Evolutionary conservation across 202 grass and related monocot genomes (phyloP), one percentile per base, ranked within the genome.

Genomic region (Cymbopogon flexuosus): DNA sequence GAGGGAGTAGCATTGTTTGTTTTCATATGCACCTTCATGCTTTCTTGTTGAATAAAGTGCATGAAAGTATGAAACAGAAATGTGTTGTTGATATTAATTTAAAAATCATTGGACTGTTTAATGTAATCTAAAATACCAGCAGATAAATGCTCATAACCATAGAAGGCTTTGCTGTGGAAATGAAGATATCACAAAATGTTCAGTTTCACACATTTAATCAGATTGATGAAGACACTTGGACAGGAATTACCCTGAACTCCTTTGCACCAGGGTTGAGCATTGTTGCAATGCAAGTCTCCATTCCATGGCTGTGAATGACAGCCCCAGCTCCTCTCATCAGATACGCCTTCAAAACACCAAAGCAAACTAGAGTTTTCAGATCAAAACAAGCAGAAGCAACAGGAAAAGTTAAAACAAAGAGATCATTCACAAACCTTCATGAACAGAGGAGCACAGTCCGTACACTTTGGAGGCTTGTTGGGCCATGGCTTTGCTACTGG

Each of bases 281-380:
- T 29, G 93, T 86, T 23, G 86, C 86, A 19, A 97, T 73, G 78
- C 93, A 97, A 62, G 90, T 86, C 70, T 93, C 93, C 76, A 93
- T 97, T 18, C 93, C 93, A 81, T 97, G 93, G 66, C 93, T 97
- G 72, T 97, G 93, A 85, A 97, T 93, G 65, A 93, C 86, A 64
- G 90, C 93, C 70, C 93, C 93, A 93, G 93, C 90, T 81, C 77
- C 90, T 40, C 90, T 82, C 93, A 91, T 97, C 14, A 72, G 85
- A 85, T 97, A 97, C 27, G 90, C 77, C 93, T 97, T 61, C 52
- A 84, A 66, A 86, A 65, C 33, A 43, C 11, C 41, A 63, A 86
- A 65, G 19, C 8, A 67, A 37, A 74, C 33, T 41, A 78, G 19
- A 91, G 13, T 52, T 54, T 23, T 24, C 15, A 73, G 30, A 67